Base-by-base conservation (phyloP, 2,329 filamentous ascomycete species). In the Venturia carpophila region DNA sequence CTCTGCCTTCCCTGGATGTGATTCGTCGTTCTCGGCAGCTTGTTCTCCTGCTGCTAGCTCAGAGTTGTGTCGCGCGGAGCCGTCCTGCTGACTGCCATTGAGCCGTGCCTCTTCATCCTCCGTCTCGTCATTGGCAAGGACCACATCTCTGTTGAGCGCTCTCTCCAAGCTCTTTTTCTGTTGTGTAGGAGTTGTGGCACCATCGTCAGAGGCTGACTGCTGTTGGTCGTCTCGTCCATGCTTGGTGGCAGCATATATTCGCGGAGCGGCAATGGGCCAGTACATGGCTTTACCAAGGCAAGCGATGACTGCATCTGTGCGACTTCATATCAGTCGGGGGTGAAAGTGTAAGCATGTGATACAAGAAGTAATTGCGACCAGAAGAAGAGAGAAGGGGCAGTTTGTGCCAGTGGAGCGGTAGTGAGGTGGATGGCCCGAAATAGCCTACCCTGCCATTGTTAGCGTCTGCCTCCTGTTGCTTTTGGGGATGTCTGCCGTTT, bases 261-360 rank as follows among this genome's bases (percentile, higher is more conserved):
- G 87, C 73, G 91, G 90, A 75, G 90, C 90, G 76, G 89, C 90
- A 76, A 92, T 85, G 73, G 91, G 91, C 91, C 91, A 95, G 83
- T 95, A 95, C 91, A 94, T 95, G 82, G 70, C 69, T 66, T 52
- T 71, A 60, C 27, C 55, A 49, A 47, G 21, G 63, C 60, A 62
- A 64, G 24, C 52, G 62, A 62, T 66, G 63, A 49, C 67, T 62
- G 67, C 67, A 68, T 68, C 64, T 67, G 67, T 65, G 62, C 67
- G 66, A 66, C 65, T 66, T 63, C 67, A 68, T 68, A n/a, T 66
- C 67, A 67, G 27, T 58, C 30, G 52, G 27, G 21, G 19, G 30
- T 34, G 27, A 19, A 37, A 58, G 30, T 7, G 5, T 19, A 15
- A 58, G 52, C 52, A 37, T 58, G 52, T 19, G 17, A 15, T n/a